Evolutionary conservation across 805 yeast genomes (phyloP).

Genomic region (Starmerella floricola): DNA sequence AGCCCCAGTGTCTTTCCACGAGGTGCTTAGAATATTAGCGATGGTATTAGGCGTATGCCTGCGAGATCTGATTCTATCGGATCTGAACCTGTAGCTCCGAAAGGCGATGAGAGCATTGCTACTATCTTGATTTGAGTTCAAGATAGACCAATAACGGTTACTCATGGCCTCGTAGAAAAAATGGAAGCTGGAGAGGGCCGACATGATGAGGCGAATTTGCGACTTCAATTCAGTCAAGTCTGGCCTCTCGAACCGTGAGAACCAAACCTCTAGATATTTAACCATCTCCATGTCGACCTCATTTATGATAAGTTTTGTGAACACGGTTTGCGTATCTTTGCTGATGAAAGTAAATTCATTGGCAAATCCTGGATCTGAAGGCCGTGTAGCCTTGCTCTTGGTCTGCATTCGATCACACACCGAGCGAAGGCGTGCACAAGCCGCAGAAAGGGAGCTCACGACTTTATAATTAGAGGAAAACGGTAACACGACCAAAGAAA

Average conservation of each 20-base stretch:
- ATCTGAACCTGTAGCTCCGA: background rate
- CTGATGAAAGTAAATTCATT: conserved; percentile 9
- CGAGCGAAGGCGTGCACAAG: conserved; percentile 8
- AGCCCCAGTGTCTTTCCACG: conserved; percentile 15
- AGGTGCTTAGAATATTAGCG: background rate
- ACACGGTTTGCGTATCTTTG: conserved; percentile 12
- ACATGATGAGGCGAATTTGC: conserved; percentile 17
- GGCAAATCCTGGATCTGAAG: conserved; percentile 13
- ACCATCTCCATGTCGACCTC: conserved; percentile 19
- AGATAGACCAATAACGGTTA: conserved; percentile 1
- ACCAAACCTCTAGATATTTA: conserved; percentile 20
- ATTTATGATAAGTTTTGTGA: conserved; percentile 14
- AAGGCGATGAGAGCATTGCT: no score
- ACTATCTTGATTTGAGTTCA: background rate
- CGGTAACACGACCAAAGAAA: conserved; percentile 24
- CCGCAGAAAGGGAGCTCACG: conserved; percentile 14
- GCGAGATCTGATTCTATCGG: background rate
- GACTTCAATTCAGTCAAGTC: conserved; percentile 24
- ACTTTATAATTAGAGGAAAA: conserved; percentile 23
- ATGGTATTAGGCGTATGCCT: conserved; percentile 1
- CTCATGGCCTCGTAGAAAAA: conserved; percentile 19
- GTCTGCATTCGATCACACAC: conserved; percentile 4
- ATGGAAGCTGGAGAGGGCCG: conserved; percentile 20
- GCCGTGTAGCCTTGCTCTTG: conserved; percentile 3
- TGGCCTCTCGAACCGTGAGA: conserved; percentile 22